Evolutionary conservation across 2,329 filamentous ascomycete species (phyloP), one percentile per base, ranked within the genome.

Genomic region (Zarea fungicola): DNA sequence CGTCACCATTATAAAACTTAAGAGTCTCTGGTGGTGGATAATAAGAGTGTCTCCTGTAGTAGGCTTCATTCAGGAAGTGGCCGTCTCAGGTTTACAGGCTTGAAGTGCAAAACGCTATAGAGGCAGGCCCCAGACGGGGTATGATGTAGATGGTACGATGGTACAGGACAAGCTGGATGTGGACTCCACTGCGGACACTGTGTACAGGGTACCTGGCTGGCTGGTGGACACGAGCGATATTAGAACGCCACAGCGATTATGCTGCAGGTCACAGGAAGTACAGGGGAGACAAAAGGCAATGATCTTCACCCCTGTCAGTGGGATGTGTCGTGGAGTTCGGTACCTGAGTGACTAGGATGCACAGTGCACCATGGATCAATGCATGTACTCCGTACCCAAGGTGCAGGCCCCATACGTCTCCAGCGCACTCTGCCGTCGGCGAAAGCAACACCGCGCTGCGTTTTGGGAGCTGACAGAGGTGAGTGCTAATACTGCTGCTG

Each of bases 151-250:
- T n/a, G n/a, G n/a, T n/a, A n/a, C n/a, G n/a, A n/a, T n/a, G 25
- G 11, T 16, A 11, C 26, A 22, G 6, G 18, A 14, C 23, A 19
- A 9, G 29, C 18, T 28, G 22, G 16, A 28, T 9, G 45, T 41
- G 45, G 36, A 26, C 18, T 41, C 45, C 10, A 41, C 45, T 22
- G 37, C 37, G 45, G 45, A 42, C 45, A 48, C 45, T 48, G 45
- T 48, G 45, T 48, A 48, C 45, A 11, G 8, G 36, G 29, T 48
- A 48, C 45, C 37, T 42, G 37, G 21, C 21, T n/a, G n/a, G n/a
- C 22, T 41, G 21, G 45, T 42, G 45, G 45, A 31, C 45, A 48
- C 37, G n/a, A 16, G 36, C 36, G 45, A 42, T 42, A 48, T 48
- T 48, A 41, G 36, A n/a, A 47, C 36, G 44, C 44, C 37, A 34